Evolutionary conservation across 2,329 filamentous ascomycete genomes (phyloP).

Genomic region (Aspergillus brasiliensis): DNA sequence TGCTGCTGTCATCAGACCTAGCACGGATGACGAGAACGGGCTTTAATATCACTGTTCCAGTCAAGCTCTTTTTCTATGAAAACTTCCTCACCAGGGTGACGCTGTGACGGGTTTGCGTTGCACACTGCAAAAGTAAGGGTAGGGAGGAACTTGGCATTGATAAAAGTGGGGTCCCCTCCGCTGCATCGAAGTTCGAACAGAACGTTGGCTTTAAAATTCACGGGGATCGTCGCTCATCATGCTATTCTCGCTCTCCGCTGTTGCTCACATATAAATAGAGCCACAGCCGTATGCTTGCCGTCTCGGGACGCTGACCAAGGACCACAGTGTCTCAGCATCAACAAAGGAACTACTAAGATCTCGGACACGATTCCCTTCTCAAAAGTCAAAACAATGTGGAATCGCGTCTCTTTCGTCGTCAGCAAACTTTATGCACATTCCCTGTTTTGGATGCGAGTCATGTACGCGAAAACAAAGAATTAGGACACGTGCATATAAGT

Average conservation of each 20-base stretch:
- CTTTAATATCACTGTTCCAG: neutral
- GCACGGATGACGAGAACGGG: neutral
- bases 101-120: neutral
- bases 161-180: neutral
- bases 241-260: neutral
- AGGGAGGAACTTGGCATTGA: neutral
- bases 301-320: neutral
- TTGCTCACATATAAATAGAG: too few relatives aligned
- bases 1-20: neutral
- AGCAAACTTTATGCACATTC: neutral
- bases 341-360: too few relatives aligned
- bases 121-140: neutral
- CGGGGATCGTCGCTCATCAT: neutral
- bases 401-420: neutral
- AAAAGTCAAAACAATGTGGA: neutral
- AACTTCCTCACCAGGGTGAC: neutral
- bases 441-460: neutral
- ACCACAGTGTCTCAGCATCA: neutral
- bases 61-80: neutral
- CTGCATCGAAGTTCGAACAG: neutral
- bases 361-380: too few relatives aligned
- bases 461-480: neutral
- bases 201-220: neutral
- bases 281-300: too few relatives aligned
- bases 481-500: neutral